Evolutionary conservation across 192 early-diverging fungal species (phyloP).

Genomic region (Coemansia sp.): DNA sequence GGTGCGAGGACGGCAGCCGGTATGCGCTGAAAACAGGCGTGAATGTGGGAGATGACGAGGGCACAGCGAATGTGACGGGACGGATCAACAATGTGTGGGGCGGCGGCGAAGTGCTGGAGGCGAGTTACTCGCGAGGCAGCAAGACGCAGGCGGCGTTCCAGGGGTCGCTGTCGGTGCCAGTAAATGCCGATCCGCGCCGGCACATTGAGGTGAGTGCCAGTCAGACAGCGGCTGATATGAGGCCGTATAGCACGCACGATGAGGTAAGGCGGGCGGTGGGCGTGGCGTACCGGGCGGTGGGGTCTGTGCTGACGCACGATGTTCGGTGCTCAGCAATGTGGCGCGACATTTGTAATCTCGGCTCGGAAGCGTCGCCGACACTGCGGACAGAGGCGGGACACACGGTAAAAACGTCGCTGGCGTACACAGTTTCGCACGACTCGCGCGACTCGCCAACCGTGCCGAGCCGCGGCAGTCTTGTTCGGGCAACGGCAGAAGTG

Average conservation of each 20-base stretch:
- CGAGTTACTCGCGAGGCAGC: constrained; percentile 74
- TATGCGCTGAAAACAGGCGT: constrained; percentile 84
- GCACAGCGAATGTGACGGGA: constrained; percentile 70
- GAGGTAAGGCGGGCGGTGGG: constrained; percentile 66
- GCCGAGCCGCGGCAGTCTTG: constrained; percentile 68
- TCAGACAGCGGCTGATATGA: constrained; percentile 64
- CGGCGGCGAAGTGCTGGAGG: constrained; percentile 77
- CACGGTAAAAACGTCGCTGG: constrained; percentile 77
- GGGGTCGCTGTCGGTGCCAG: constrained; percentile 62
- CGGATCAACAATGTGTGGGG: constrained; percentile 86
- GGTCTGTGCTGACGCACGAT: constrained; percentile 54
- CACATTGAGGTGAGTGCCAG: constrained; percentile 64
- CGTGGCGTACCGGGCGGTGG: constrained; percentile 28
- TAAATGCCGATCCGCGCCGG: constrained; percentile 70
- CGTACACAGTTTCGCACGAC: constrained; percentile 67
- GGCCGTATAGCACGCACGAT: constrained; percentile 70
- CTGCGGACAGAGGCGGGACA: constrained; percentile 81
- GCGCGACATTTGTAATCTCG: constrained; percentile 71
- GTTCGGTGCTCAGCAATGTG: constrained; percentile 71
- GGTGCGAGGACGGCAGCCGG: constrained; percentile 69
- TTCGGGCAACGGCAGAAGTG: constrained; percentile 58
- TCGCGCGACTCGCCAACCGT: constrained; percentile 74
- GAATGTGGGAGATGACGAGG: constrained; percentile 87
- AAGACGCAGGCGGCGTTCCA: constrained; percentile 67
- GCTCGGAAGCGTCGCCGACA: constrained; percentile 41